Base-by-base conservation (phyloP, 2,329 filamentous ascomycete species). In the Cryphonectria nitschkei region DNA sequence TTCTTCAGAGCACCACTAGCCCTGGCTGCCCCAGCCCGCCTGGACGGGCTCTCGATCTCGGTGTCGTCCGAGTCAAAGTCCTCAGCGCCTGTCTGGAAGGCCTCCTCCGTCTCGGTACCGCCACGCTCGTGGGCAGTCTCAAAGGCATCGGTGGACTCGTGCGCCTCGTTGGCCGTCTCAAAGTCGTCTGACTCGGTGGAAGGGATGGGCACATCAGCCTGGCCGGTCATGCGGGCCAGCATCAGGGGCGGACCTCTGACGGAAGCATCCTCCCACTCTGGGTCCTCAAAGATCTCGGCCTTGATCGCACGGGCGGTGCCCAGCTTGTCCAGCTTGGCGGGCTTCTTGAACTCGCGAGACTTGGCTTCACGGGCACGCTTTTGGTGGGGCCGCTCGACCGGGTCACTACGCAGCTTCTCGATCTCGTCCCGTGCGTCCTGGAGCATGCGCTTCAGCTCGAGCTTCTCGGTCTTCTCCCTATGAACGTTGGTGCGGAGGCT, bases 401-500 rank as follows among this genome's bases (percentile, higher is more conserved):
- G 82, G 43, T 89, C 87, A 70, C 84, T 88, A 72, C 90, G 88
- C 63, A 89, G 82, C 80, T 94, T 86, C 77, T 92, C 96, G 39
- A 99, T 83, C 77, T 99, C 96, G 78, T 99, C 96, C 50, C 95
- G 90, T 34, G 95, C 92, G 77, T 99, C 96, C 82, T 98, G 95
- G 41, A 98, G 88, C 88, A 99, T 93, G 72, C 95, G 92, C 82
- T 94, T 95, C 68, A 98, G 88, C 81, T 99, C 96, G 39, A 98
- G 88, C 85, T 98, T 99, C 81, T 99, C 96, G 0, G 95, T 98
- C 89, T 98, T 99, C 81, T 99, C 96, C 46, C 96, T 92, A 80
- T 99, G 95, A 63, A 98, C 93, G 77, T 95, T 97, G 80, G 92
- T 94, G 81, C 97, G 94, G 75, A 98, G 88, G 77, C 94, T 97